phyloP scores from a whole-genome alignment of 495 filamentous ascomycete genomes.

The Tetracladium setigerum region DNA sequence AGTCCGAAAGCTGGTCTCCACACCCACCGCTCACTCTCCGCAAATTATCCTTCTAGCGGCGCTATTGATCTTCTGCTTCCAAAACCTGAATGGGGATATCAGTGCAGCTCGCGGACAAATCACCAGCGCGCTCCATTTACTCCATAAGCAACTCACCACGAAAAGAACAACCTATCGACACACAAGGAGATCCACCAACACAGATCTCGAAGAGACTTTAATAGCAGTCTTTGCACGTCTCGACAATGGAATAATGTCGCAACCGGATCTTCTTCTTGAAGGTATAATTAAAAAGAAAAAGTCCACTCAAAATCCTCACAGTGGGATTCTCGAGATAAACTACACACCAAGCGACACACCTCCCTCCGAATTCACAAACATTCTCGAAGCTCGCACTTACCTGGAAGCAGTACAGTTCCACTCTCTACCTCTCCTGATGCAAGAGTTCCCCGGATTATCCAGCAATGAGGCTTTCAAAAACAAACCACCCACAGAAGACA shows the following conservation, averaged over 20 bases:
- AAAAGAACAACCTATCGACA: background rate
- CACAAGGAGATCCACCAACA: background rate
- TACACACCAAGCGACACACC: background rate
- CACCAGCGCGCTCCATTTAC: constrained; percentile 6
- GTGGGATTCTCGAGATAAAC: background rate
- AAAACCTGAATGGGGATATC: constrained; percentile 4
- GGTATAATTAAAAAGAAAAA: too few relatives aligned
- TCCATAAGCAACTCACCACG: constrained; percentile 10
- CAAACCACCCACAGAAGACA: background rate
- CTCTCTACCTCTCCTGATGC: background rate
- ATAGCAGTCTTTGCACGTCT: constrained; percentile 42
- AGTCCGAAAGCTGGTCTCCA: constrained; percentile 1
- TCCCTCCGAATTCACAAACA: background rate
- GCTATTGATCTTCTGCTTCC: constrained; percentile 12
- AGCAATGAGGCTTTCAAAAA: background rate
- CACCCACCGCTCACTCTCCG: background rate
- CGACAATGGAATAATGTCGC: constrained; percentile 7
- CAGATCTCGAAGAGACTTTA: constrained; percentile 30
- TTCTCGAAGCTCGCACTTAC: constrained; percentile 3
- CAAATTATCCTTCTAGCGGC: constrained; percentile 5
- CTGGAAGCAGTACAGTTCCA: constrained; percentile 8
- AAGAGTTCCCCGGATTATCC: background rate
- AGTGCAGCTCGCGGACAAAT: constrained; percentile 4
- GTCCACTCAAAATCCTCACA: background rate
- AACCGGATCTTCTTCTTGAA: background rate